These are phyloP conservation scores for Epichloe glyceriae DNA, from an alignment of 2,329 filamentous ascomycete genomes.

Conservation along the genomic window DNA sequence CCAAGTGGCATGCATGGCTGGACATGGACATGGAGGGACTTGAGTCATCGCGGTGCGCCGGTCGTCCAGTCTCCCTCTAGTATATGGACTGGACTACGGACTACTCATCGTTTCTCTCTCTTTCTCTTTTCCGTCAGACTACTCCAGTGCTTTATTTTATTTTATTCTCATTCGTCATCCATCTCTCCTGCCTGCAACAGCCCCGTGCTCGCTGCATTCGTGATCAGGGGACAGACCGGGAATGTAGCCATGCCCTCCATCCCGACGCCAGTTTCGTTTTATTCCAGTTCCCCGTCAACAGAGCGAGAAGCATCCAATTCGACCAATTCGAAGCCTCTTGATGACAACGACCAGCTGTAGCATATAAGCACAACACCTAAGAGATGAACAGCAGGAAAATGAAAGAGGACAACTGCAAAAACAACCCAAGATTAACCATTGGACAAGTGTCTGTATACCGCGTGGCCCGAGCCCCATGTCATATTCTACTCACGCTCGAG, in stretches of 20 bases:
- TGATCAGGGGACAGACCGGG: too few species aligned
- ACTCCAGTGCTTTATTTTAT: too few species aligned
- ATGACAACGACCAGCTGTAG: not conserved
- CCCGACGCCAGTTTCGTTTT: too few species aligned
- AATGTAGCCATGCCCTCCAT: too few species aligned
- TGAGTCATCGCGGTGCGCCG: not conserved
- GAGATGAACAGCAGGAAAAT: not conserved
- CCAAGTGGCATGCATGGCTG: not conserved
- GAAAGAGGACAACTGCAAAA: not conserved
- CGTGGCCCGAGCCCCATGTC: slow-evolving; percentile 1
- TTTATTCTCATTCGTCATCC: too few species aligned
- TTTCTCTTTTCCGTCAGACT: not conserved
- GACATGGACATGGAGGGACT: not conserved
- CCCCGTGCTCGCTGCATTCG: too few species aligned
- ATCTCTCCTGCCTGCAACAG: too few species aligned
- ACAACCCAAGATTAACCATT: not conserved
- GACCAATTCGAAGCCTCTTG: not conserved
- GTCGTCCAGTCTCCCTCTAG: slow-evolving; percentile 1
- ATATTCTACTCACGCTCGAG: slow-evolving; percentile 4
- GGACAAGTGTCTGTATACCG: slow-evolving; percentile 5
- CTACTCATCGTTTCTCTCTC: not conserved
- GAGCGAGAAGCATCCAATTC: not conserved
- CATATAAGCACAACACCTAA: not conserved
- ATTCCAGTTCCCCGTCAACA: not conserved
- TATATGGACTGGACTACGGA: too few species aligned